A percentile compares a stretch with the other conserved stretches of the same genome.
Evolutionary conservation across 1,284 basidiomycete species (phyloP).

Genomic region (Ceratobasidium sp.): DNA sequence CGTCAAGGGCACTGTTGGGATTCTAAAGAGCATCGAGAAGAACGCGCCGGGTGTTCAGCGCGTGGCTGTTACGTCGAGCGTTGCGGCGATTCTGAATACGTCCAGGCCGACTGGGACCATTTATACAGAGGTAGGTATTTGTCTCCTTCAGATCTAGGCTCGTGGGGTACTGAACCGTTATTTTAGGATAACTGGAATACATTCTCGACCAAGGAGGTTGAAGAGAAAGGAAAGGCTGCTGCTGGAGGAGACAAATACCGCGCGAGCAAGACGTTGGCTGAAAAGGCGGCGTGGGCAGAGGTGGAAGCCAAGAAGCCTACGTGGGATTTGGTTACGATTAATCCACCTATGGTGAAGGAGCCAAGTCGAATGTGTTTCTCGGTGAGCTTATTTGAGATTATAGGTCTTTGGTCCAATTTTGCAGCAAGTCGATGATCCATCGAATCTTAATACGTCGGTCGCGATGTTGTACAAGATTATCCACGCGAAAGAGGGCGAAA

Average conservation of each 20-base stretch:
- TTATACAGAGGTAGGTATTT: constrained; percentile 11
- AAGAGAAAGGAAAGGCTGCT: constrained; percentile 32
- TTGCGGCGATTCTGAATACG: constrained; percentile 46
- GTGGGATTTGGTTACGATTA: constrained; percentile 63
- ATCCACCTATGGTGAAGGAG: constrained; percentile 60
- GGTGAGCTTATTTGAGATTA: not conserved
- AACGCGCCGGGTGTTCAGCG: constrained; percentile 49
- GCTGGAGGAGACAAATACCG: constrained; percentile 43
- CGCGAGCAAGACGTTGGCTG: constrained; percentile 62
- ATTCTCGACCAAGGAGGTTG: constrained; percentile 21
- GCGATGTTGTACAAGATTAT: constrained; percentile 42
- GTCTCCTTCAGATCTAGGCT: not conserved
- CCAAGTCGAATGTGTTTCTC: not conserved
- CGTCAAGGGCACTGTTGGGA: constrained; percentile 53
- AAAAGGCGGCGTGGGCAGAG: constrained; percentile 66
- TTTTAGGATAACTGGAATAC: constrained; percentile 43
- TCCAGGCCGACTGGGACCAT: constrained; percentile 36
- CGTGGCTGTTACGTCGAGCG: constrained; percentile 49
- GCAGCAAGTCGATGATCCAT: constrained; percentile 26
- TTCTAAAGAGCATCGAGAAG: constrained; percentile 53
- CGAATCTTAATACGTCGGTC: constrained; percentile 16
- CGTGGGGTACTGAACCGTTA: not conserved
- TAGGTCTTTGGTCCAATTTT: constrained; percentile 58
- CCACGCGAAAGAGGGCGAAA: constrained; percentile 34
- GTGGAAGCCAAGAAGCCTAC: constrained; percentile 58